A percentile compares a stretch with the other conserved stretches of the same genome.
Conservation (phyloP, 2,329 filamentous ascomycete species). For the Penicillium brevicompactum region DNA sequence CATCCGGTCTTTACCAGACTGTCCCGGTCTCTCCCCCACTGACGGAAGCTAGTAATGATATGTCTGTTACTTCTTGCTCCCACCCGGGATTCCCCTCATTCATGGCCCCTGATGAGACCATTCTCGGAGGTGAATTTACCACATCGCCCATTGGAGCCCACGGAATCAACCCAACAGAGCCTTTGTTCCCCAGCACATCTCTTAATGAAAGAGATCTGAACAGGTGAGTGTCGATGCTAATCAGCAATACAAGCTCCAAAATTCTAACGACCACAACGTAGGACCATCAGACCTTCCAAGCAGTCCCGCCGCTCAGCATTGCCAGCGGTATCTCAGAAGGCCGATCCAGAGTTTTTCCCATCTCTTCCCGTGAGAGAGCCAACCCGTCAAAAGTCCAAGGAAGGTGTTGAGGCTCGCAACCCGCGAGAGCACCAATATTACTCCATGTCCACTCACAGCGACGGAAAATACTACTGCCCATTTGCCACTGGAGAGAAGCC, state of each 20-base stretch:
- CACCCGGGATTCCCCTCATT: slow-evolving; percentile 42
- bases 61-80: slow-evolving; percentile 44
- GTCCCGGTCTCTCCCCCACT: slow-evolving; percentile 46
- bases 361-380: slow-evolving; percentile 38
- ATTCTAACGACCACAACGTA: slow-evolving; percentile 23
- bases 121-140: slow-evolving; percentile 40
- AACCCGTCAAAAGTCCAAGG: slow-evolving; percentile 39
- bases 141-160: slow-evolving; percentile 37
- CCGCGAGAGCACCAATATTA: slow-evolving; percentile 48
- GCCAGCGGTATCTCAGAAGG: slow-evolving; percentile 37
- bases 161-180: slow-evolving; percentile 41
- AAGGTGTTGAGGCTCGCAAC: slow-evolving; percentile 39
- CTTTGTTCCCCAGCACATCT: slow-evolving; percentile 43
- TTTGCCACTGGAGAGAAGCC: slow-evolving; percentile 67
- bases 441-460: slow-evolving; percentile 49
- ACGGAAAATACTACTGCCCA: slow-evolving; percentile 92
- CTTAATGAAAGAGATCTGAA: slow-evolving; percentile 45
- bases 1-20: slow-evolving; percentile 38
- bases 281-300: slow-evolving; percentile 44
- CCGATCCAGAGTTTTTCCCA: slow-evolving; percentile 41
- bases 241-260: slow-evolving; percentile 1
- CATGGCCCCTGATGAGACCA: slow-evolving; percentile 39
- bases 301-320: slow-evolving; percentile 40
- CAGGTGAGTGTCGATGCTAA: slow-evolving; percentile 35
- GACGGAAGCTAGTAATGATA: slow-evolving; percentile 45